Evolutionary conservation across 75 land plant species (phyloP), one percentile per base, ranked within the genome.

Genomic region (Larix kaempferi): DNA sequence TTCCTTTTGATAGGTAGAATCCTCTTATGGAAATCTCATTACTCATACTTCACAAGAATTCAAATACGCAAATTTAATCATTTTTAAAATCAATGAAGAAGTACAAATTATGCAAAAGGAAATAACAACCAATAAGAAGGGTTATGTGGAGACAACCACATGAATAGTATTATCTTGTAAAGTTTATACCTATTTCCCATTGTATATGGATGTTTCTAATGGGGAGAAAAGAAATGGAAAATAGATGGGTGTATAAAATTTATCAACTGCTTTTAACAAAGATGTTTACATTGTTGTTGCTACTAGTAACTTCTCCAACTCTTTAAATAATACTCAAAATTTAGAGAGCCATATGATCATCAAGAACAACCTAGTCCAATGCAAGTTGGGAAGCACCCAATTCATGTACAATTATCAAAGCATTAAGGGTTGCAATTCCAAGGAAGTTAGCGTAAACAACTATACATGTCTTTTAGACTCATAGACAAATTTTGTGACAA

Each of bases 21-120:
- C 88, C 26, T 80, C 85, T 57, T 27, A 17, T 26, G 89, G 89
- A 19, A 85, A 82, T 56, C 21, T 85, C 21, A 77, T 79, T 39
- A 77, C 87, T 8, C 22, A 78, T 11, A 71, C 81, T 23, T 82
- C 87, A 5, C 72, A 83, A 41, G 33, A 56, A 13, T 79, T 55
- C 54, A 59, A 71, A 15, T 85, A 74, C 35, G 37, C 60, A 2
- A 85, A 85, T 71, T n/a, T 27, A 14, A 57, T 78, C 10, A 81
- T 37, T 49, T 49, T 62, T 52, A 35, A 71, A 29, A 58, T 75
- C 12, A 65, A 49, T 26, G 61, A 33, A 27, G 23, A 22, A 5
- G 14, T 76, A 26, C 61, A 49, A 41, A 17, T 21, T 21, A 41
- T 76, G 21, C 57, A 74, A 23, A 85, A 85, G 63, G n/a, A 12